Evolutionary conservation across 805 yeast genomes (phyloP), one percentile per base, ranked within the genome.

Genomic region (Candida alai): DNA sequence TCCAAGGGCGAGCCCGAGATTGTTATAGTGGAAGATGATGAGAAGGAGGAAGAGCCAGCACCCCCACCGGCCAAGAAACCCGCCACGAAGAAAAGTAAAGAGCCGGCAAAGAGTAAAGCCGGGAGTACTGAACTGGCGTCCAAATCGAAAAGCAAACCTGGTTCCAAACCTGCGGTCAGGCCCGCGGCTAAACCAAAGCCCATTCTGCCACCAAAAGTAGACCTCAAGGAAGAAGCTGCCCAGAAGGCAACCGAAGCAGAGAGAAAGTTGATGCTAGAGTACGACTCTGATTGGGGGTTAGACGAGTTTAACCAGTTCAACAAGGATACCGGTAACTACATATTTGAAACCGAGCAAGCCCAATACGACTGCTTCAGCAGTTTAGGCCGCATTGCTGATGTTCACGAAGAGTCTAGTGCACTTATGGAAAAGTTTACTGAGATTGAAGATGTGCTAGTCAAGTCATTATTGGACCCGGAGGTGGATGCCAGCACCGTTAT

Each of bases 1-100:
- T 61, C 69, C 16, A 48, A 41, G 28, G 68, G 65, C 0, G 71
- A 73, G 22, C 75, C 80, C 2, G n/a, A n/a, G n/a, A n/a, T n/a
- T n/a, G n/a, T n/a, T n/a, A n/a, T n/a, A n/a, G n/a, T n/a, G n/a
- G n/a, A n/a, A n/a, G 71, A 77, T 2, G 56, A 58, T 12, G 51
- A 65, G 12, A 54, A 72, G 66, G 16, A 61, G 65, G 76, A 73
- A 1, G 63, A 60, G 39, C 67, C 69, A 5, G 36, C 28, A 11
- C 27, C 36, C 36, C 33, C 37, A 34, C 30, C 28, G 35, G n/a
- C 19, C 35, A 8, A 25, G 12, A 30, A 44, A 39, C 30, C 45
- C 28, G 31, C 43, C 18, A 22, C 40, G 30, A 25, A 37, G 16
- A 37, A 34, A 35, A 25, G 19, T n/a, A n/a, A n/a, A n/a, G n/a